Percentiles rank a stretch among this genome's conserved stretches.
These are phyloP conservation scores for Amanita muscaria DNA, from an alignment of 768 basidiomycete genomes.

Conservation along the genomic window DNA sequence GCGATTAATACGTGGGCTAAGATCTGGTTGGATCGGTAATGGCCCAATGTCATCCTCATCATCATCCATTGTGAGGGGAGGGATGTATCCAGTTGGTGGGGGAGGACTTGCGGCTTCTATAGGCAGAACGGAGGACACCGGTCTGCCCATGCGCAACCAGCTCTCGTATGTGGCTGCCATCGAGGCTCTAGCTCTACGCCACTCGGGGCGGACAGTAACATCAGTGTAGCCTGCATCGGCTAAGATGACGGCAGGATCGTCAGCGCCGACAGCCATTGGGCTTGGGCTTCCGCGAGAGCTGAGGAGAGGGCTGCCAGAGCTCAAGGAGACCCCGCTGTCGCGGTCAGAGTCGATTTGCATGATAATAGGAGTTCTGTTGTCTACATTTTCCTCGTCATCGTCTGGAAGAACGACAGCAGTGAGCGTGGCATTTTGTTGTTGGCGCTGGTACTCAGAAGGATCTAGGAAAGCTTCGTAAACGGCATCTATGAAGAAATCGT, in stretches of 20 bases:
- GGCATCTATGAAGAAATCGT: slow-evolving; percentile 59
- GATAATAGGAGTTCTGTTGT: background rate
- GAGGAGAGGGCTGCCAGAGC: slow-evolving; percentile 14
- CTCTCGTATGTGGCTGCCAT: background rate
- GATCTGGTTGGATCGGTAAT: background rate
- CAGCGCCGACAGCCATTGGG: slow-evolving; percentile 37
- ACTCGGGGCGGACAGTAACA: slow-evolving; percentile 12
- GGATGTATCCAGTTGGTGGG: too few relatives aligned
- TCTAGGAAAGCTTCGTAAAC: slow-evolving; percentile 62
- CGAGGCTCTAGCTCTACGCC: slow-evolving; percentile 14
- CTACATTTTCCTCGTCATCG: slow-evolving; percentile 4
- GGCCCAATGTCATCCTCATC: background rate
- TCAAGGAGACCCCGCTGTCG: slow-evolving; percentile 12
- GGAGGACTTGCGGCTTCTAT: background rate
- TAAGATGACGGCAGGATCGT: slow-evolving; percentile 32
- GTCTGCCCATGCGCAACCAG: slow-evolving; percentile 5
- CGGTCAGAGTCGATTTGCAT: slow-evolving; percentile 16
- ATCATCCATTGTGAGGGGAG: too few relatives aligned
- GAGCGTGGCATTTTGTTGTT: slow-evolving; percentile 15
- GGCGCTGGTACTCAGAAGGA: slow-evolving; percentile 27
- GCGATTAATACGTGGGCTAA: slow-evolving; percentile 5
- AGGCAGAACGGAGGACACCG: slow-evolving; percentile 3
- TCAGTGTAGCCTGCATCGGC: slow-evolving; percentile 24
- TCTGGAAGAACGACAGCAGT: background rate
- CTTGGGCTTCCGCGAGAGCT: slow-evolving; percentile 43